These are phyloP conservation scores for Lentinula edodes DNA, from an alignment of 768 basidiomycete species.

Conservation along the genomic window DNA sequence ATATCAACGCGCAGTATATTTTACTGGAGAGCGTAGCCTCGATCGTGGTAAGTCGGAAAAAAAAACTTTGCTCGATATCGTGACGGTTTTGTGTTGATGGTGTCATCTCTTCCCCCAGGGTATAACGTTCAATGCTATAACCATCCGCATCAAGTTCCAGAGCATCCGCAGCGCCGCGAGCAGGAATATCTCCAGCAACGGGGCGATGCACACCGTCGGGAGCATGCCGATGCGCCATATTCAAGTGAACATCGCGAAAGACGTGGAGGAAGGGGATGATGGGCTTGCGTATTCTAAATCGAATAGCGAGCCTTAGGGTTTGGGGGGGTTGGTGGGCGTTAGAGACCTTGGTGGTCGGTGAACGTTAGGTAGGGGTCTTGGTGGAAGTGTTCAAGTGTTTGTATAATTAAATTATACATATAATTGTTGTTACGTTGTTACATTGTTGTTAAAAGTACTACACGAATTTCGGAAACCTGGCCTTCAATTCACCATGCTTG, in stretches of 20 bases:
- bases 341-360: no score
- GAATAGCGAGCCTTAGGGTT: no score
- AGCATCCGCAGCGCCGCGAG: neutral
- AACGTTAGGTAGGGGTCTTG: no score
- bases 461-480: no score
- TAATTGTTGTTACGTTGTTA: no score
- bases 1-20: conserved; percentile 15
- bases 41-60: conserved; percentile 5
- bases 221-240: conserved; percentile 9
- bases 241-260: neutral
- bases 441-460: no score
- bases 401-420: no score
- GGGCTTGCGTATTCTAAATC: neutral
- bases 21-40: conserved; percentile 14
- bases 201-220: neutral
- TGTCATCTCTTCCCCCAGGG: neutral
- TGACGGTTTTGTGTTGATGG: no score
- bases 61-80: neutral
- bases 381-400: no score
- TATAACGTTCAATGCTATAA: conserved; percentile 11
- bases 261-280: neutral
- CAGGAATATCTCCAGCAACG: neutral
- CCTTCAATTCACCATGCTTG: no score
- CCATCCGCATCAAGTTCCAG: conserved; percentile 9
- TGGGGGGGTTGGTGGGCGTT: no score